These are phyloP conservation scores for Xylariaceae sp. DNA, from an alignment of 2,329 filamentous ascomycete genomes.

Conservation along the genomic window DNA sequence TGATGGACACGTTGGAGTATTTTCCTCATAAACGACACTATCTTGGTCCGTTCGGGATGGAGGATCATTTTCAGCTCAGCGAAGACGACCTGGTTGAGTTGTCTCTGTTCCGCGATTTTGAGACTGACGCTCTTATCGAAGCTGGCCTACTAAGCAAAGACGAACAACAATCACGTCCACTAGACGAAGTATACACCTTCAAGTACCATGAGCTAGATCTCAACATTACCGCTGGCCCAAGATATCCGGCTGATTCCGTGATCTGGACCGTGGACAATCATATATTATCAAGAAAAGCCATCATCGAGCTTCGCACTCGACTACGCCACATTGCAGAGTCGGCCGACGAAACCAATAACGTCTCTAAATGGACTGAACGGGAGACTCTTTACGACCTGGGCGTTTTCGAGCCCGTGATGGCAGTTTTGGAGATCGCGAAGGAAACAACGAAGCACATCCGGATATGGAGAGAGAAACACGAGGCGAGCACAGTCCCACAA, in stretches of 20 bases:
- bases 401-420: conserved; percentile 19
- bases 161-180: conserved; percentile 12
- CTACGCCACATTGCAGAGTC: conserved; percentile 13
- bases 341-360: conserved; percentile 16
- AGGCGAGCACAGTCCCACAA: background rate
- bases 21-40: no score
- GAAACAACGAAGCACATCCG: conserved; percentile 5
- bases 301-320: conserved; percentile 16
- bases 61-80: conserved; percentile 4
- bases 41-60: conserved; percentile 10
- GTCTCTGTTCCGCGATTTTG: conserved; percentile 24
- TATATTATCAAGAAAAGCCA: conserved; percentile 11
- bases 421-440: conserved; percentile 15
- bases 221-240: conserved; percentile 15
- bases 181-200: conserved; percentile 17
- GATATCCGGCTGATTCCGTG: conserved; percentile 19
- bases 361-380: conserved; percentile 15
- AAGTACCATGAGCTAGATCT: conserved; percentile 19
- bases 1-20: no score
- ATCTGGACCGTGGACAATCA: conserved; percentile 15
- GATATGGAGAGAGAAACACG: conserved; percentile 4
- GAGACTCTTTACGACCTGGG: conserved; percentile 13
- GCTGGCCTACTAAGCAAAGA: conserved; percentile 16
- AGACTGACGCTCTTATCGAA: conserved; percentile 22
- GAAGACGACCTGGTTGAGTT: conserved; percentile 25